Base-by-base conservation (phyloP, 306 rosid genomes). In the Carpinus viminea region DNA sequence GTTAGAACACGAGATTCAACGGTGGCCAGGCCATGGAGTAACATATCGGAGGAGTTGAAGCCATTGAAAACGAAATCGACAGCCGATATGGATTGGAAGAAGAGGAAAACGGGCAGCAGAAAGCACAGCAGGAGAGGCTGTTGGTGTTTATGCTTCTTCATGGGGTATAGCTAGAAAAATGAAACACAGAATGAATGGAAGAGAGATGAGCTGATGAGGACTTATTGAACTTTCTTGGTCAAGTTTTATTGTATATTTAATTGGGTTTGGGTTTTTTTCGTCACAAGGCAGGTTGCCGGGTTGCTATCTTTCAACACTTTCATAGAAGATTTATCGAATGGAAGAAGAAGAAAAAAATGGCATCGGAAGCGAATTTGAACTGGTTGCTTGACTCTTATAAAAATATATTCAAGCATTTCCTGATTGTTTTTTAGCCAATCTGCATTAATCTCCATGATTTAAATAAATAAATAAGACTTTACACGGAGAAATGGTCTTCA, bases 1-100 rank as follows among this genome's bases (percentile, higher is more conserved):
- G 97, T 82, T 0, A 92, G 85, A 52, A 89, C 57, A 12, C 62
- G 56, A 41, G 96, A 89, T 50, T 87, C 87, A 17, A 89, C 48
- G 50, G 89, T 82, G 80, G 96, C 91, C 81, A 89, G 88, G 80
- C 98, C 87, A 51, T 66, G 87, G 80, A 94, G 90, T 2, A 73
- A 79, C 11, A 92, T 11, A 36, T 77, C 77, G 12, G 98, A 82
- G 36, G 88, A 73, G 81, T 88, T 85, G 92, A 94, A 92, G 79
- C 90, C 87, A 20, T 92, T 94, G 91, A 88, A 92, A 86, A 87
- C 53, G 46, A 94, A 92, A 48, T 94, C 96, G 2, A 78, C 8
- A 76, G 97, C 75, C 2, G 65, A 72, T 15, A 61, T 52, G 75
- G 86, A 75, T 52, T 8, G 71, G 73, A 83, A 62, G 34, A 77